Percentiles rank a stretch among this genome's conserved stretches.
phyloP scores from a whole-genome alignment of 148 eudicot genomes.

The Fallopia convolvulus region DNA sequence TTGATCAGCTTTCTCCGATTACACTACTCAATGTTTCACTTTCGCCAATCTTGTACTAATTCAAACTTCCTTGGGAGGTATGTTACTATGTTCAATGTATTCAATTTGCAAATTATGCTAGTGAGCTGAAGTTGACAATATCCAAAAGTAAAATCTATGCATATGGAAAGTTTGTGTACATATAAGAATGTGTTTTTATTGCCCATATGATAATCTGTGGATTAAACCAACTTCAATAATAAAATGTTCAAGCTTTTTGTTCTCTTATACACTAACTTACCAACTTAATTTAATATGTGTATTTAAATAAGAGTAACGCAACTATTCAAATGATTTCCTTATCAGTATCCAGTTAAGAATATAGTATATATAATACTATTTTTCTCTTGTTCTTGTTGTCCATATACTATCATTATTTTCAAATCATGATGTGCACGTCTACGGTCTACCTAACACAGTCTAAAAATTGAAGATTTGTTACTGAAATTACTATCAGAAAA shows the following conservation, averaged over 20 bases:
- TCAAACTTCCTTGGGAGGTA: neutral
- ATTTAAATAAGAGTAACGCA: neutral
- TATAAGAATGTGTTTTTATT: neutral
- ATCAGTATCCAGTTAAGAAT: neutral
- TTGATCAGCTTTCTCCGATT: neutral
- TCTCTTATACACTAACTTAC: neutral
- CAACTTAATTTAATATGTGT: neutral
- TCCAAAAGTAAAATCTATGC: neutral
- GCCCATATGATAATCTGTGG: neutral
- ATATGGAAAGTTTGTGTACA: neutral
- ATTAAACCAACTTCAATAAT: neutral
- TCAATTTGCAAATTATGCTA: neutral
- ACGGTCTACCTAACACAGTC: neutral
- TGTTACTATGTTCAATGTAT: neutral
- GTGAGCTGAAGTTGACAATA: neutral
- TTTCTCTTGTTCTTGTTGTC: neutral
- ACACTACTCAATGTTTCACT: neutral
- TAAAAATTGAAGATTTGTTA: neutral
- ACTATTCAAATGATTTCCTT: too few species aligned
- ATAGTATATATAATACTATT: neutral
- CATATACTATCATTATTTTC: neutral
- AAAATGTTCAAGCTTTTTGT: neutral
- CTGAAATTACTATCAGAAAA: neutral
- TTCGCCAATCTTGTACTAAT: neutral
- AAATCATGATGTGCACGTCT: conserved; percentile 9